Conservation (phyloP, 1,284 basidiomycete genomes). For the Leccinum griseonigrum region DNA sequence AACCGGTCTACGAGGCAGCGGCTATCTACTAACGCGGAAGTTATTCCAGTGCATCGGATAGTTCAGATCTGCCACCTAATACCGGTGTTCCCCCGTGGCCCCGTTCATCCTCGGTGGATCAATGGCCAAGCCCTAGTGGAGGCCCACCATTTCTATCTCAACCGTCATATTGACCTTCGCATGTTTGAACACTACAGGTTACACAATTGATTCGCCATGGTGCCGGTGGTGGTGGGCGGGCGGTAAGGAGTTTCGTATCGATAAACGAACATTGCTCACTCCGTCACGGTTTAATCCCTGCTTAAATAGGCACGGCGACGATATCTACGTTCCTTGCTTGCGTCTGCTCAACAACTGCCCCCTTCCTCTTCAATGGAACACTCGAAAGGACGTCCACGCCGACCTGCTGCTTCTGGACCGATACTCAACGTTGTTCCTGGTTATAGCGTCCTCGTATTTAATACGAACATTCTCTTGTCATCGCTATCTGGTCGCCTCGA, state of each 20-base stretch:
- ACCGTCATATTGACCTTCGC: background rate
- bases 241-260: no score
- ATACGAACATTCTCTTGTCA: slow-evolving; percentile 91
- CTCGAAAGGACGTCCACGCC: slow-evolving; percentile 36
- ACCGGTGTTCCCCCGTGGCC: background rate
- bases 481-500: slow-evolving; percentile 71
- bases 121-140: background rate
- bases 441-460: slow-evolving; percentile 88
- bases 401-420: slow-evolving; percentile 34
- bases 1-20: background rate
- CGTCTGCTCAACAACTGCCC: slow-evolving; percentile 40
- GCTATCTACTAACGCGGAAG: background rate
- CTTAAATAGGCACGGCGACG: slow-evolving; percentile 58
- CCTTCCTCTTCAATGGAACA: slow-evolving; percentile 32
- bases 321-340: slow-evolving; percentile 59
- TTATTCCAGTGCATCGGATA: background rate
- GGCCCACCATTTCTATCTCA: background rate
- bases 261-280: no score
- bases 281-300: background rate
- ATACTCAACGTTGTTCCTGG: slow-evolving; percentile 72
- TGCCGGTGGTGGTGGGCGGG: no score
- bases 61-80: background rate
- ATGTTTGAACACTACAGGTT: background rate
- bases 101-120: background rate
- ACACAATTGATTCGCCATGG: no score